Base-by-base conservation (phyloP, 192 early-diverging fungal species). In the Gaertneriomyces semiglobifer region DNA sequence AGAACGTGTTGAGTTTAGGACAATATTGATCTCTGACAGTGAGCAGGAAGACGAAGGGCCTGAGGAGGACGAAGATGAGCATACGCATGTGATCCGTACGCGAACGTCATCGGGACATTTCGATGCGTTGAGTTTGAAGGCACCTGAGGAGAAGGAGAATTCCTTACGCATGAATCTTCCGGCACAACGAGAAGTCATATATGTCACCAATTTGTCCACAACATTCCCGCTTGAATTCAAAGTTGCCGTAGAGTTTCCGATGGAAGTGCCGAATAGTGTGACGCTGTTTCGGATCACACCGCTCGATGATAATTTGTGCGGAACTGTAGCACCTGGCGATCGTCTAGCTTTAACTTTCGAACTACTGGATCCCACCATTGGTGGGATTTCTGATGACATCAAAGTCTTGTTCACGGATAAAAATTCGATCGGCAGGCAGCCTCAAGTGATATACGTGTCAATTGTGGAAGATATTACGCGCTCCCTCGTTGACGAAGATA, bases 381-480 rank as follows among this genome's bases (percentile, higher is more conserved):
- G 74, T 4, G 86, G 83, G 14, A 76, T 92, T 16, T 93, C 91
- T 4, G 91, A 89, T 7, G 84, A 90, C 44, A 80, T 93, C 59
- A 89, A 89, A 65, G 71, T 93, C 19, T 81, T 82, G 63, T 71
- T 93, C 19, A 76, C 79, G 48, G 91, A 93, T 75, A 39, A 77
- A 46, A 80, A 90, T 66, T 90, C 89, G 6, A 59, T 89, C 7
- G 67, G 64, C 12, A 79, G 84, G 16, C 76, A 79, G 16, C 71
- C 83, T 10, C 85, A 90, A 56, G 84, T 85, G 0, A 71, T 88
- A 6, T 57, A 81, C 19, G 81, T 93, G 10, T 81, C 78, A 39
- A 81, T 92, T n/a, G 81, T 88, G 4, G 88, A 89, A 58, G 80
- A 80, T 60, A 71, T 43, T 41, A 38, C 62, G 6, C 53, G 47